A percentile compares a stretch with the other conserved stretches of the same genome.
These are phyloP conservation scores for Xylariaceae sp. DNA, from an alignment of 2,329 filamentous ascomycete species.

Conservation along the genomic window DNA sequence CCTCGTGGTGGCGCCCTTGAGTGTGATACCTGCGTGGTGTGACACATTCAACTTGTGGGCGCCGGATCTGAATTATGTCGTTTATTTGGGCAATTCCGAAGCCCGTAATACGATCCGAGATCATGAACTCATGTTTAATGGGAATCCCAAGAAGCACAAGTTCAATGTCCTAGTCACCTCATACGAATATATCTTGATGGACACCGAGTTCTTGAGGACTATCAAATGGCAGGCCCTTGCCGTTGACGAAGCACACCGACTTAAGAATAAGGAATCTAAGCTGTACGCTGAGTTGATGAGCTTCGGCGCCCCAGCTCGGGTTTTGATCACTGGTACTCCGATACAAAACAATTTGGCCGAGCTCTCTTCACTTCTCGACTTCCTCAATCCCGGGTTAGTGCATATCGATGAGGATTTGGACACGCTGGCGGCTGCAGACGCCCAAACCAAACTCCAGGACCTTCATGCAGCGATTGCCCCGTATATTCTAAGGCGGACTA, in stretches of 20 bases:
- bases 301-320: slow-evolving; percentile 80
- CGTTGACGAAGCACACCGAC: slow-evolving; percentile 91
- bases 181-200: slow-evolving; percentile 90
- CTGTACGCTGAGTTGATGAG: slow-evolving; percentile 79
- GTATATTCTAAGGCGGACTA: slow-evolving; percentile 91
- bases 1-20: slow-evolving; percentile 92
- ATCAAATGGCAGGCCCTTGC: slow-evolving; percentile 98
- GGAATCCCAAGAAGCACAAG: slow-evolving; percentile 81
- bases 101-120: slow-evolving; percentile 84
- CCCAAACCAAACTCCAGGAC: slow-evolving; percentile 79
- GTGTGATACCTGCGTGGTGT: slow-evolving; percentile 95
- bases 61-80: slow-evolving; percentile 92
- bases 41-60: slow-evolving; percentile 97
- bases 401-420: slow-evolving; percentile 90
- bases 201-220: slow-evolving; percentile 75
- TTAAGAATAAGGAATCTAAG: slow-evolving; percentile 95
- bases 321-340: slow-evolving; percentile 93
- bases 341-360: slow-evolving; percentile 97
- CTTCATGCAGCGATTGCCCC: slow-evolving; percentile 84
- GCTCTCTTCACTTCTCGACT: slow-evolving; percentile 87
- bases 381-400: slow-evolving; percentile 91
- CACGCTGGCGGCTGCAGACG: slow-evolving; percentile 66
- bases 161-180: slow-evolving; percentile 98
- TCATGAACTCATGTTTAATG: slow-evolving; percentile 80
- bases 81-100: slow-evolving; percentile 86